Evolutionary conservation across 2,329 filamentous ascomycete genomes (phyloP), one percentile per base, ranked within the genome.

Genomic region (Aureobasidium sp.): DNA sequence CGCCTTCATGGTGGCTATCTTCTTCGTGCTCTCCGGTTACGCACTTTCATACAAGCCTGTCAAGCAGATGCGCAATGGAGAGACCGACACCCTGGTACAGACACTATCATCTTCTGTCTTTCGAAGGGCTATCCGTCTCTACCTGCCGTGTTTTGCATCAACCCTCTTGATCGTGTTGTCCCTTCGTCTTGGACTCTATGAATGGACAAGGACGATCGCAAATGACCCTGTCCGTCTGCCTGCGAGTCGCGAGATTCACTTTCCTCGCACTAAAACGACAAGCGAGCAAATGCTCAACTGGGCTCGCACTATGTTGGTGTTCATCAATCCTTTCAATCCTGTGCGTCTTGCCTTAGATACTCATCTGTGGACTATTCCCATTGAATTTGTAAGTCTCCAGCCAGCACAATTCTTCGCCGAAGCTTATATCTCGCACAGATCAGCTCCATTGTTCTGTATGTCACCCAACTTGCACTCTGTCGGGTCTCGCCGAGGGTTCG

Each of bases 11-110:
- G 83, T 85, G 42, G 81, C 79, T 70, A 72, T 85, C 65, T 87
- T 87, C 75, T 86, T 85, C 68, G 79, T 85, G 67, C 81, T 86
- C 46, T 84, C 82, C 0, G 84, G 41, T 26, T 44, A 26, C n/a
- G 41, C 41, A 1, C 41, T 44, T 2, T 44, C 41, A 1, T 44
- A 23, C 63, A 66, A 66, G 29, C 65, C 68, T 17, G 42, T 67
- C 15, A 63, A 55, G 32, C 62, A 58, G 9, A 34, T 34, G 32
- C 32, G 32, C 32, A 34, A 34, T 34, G 32, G 32, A 34, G 32
- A 34, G 32, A 9, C 2, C 3, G 32, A 34, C 32, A 10, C 32
- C 9, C 9, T 34, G 32, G 32, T 10, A 32, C 29, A 32, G 29
- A 32, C 29, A 32, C 32, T 34, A 10, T 34, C 41, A 2, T 44